Evolutionary conservation across 1,284 basidiomycete species (phyloP).

Genomic region (Microbotryum scabiosae): DNA sequence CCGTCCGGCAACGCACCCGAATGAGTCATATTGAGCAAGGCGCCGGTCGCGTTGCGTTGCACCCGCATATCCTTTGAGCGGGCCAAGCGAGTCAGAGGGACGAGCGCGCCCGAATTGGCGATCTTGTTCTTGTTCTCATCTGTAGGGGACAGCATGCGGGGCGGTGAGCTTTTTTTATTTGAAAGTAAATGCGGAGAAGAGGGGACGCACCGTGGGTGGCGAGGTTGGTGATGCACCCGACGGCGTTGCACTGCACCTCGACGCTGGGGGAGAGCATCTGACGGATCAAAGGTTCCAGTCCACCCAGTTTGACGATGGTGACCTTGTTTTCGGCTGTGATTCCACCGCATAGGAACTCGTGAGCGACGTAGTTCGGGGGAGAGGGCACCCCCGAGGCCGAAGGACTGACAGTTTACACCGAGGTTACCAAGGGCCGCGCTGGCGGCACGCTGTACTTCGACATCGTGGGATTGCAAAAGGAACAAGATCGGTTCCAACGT

Average conservation of each 20-base stretch:
- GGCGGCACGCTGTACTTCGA: slow-evolving; percentile 95
- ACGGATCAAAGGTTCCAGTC: slow-evolving; percentile 92
- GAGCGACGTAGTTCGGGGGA: background rate
- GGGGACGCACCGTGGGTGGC: slow-evolving; percentile 78
- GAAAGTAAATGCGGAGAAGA: background rate
- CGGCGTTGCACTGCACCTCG: slow-evolving; percentile 99
- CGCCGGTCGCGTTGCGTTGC: slow-evolving; percentile 96
- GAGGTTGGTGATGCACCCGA: slow-evolving; percentile 97
- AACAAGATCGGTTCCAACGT: slow-evolving; percentile 98
- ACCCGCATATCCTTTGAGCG: slow-evolving; percentile 99
- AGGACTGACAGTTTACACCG: slow-evolving; percentile 84
- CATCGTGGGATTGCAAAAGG: slow-evolving; percentile 93
- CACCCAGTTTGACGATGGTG: slow-evolving; percentile 94
- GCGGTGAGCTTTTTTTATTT: background rate
- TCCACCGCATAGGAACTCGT: background rate
- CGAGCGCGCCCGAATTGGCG: slow-evolving; percentile 94
- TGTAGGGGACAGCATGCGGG: slow-evolving; percentile 23
- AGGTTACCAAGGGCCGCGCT: slow-evolving; percentile 97
- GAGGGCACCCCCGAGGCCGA: background rate
- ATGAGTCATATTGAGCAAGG: slow-evolving; percentile 98
- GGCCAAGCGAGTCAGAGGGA: slow-evolving; percentile 90
- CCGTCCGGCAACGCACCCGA: slow-evolving; percentile 54
- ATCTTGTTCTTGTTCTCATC: slow-evolving; percentile 99
- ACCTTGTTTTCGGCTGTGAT: slow-evolving; percentile 91
- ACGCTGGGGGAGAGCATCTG: slow-evolving; percentile 99